Evolutionary conservation across 306 rosid genomes (phyloP).

Genomic region (Bauhinia variegata): DNA sequence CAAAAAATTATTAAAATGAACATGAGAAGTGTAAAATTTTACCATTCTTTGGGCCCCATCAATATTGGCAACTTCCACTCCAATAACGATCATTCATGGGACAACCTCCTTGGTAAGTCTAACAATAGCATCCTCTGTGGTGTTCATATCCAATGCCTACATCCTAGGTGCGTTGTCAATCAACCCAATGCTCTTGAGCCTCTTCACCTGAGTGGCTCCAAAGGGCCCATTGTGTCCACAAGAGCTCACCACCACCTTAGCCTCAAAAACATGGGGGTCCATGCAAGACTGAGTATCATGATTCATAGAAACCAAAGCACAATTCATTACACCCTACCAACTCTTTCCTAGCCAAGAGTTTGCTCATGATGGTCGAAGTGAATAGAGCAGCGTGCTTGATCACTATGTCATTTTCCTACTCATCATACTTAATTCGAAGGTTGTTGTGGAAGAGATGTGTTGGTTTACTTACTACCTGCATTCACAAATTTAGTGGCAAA

Average conservation of each 20-base stretch:
- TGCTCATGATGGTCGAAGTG: conserved; percentile 97
- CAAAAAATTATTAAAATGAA: too few species aligned
- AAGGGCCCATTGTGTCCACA: too few species aligned
- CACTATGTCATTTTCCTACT: conserved; percentile 77
- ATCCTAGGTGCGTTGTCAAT: conserved; percentile 73
- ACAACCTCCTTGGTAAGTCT: conserved; percentile 75
- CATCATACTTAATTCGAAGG: conserved; percentile 72
- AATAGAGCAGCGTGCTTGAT: conserved; percentile 87
- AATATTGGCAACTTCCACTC: conserved; percentile 95
- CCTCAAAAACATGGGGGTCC: too few species aligned
- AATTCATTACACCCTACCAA: conserved; percentile 86
- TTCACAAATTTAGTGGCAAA: neutral
- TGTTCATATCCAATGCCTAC: conserved; percentile 91
- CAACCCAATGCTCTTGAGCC: conserved; percentile 75
- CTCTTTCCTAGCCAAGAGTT: conserved; percentile 70
- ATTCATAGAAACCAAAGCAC: conserved; percentile 89
- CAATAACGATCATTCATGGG: conserved; percentile 90
- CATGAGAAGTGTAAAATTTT: conserved; percentile 10
- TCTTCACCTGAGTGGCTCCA: too few species aligned
- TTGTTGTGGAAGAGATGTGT: conserved; percentile 74
- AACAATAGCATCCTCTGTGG: conserved; percentile 87
- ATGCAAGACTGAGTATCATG: too few species aligned
- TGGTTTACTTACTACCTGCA: conserved; percentile 71
- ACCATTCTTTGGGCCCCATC: conserved; percentile 97
- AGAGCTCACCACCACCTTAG: too few species aligned